Percentiles rank a stretch among this genome's conserved stretches.
These are phyloP conservation scores for Hylodesmum podocarpum DNA, from an alignment of 306 rosid genomes.

Conservation along the genomic window DNA sequence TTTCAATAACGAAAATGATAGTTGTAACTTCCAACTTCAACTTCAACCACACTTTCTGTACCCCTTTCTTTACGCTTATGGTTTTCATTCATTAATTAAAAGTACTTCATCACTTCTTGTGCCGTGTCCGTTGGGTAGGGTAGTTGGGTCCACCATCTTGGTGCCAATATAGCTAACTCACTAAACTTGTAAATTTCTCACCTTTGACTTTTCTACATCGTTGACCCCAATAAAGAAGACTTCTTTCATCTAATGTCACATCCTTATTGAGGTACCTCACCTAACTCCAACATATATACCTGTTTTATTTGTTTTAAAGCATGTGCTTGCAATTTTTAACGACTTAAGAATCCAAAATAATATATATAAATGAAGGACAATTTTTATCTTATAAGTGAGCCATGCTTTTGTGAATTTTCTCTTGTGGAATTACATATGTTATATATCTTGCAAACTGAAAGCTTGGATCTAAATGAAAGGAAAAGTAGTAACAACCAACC, in stretches of 20 bases:
- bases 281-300: neutral
- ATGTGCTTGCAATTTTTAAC: neutral
- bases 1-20: neutral
- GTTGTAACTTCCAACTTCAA: constrained; percentile 27
- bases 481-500: constrained; percentile 26
- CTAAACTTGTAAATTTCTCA: neutral
- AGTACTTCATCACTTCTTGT: neutral
- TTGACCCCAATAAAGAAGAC: neutral
- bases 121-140: neutral
- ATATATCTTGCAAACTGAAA: constrained; percentile 26
- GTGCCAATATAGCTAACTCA: neutral
- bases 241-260: neutral
- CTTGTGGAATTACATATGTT: neutral
- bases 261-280: neutral
- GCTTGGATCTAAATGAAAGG: constrained; percentile 14
- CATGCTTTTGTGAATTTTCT: neutral
- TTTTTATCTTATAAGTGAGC: no score
- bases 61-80: neutral
- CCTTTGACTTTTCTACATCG: neutral
- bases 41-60: constrained; percentile 1
- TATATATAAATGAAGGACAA: no score
- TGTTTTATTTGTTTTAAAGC: neutral
- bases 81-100: neutral
- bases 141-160: neutral
- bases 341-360: neutral